Conservation (phyloP, 2,329 filamentous ascomycete species). For the Fusarium haematococcum region DNA sequence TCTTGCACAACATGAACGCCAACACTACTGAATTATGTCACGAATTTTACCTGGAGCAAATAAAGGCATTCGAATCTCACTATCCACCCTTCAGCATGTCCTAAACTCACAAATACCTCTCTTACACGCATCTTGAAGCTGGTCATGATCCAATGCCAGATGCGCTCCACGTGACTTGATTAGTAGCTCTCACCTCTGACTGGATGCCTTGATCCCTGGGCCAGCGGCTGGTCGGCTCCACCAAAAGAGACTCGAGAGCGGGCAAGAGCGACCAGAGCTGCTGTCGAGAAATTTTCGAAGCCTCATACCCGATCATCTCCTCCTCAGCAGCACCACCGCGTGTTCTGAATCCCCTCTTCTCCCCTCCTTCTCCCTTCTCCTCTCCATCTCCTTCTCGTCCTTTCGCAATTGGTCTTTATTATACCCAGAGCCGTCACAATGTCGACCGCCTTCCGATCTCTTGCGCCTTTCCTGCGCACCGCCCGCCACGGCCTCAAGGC, state of each 20-base stretch:
- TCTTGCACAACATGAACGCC: neutral
- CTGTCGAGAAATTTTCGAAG: conserved; percentile 53
- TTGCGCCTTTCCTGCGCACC: conserved; percentile 84
- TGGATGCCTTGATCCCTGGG: conserved; percentile 31
- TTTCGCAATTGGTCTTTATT: conserved; percentile 41
- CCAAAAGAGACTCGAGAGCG: conserved; percentile 27
- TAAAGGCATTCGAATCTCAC: neutral
- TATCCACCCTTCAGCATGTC: too few relatives aligned
- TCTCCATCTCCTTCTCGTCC: conserved; percentile 42
- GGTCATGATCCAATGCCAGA: neutral
- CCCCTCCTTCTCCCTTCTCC: conserved; percentile 15
- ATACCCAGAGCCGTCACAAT: conserved; percentile 64
- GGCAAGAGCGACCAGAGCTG: conserved; percentile 39
- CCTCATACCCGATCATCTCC: conserved; percentile 39
- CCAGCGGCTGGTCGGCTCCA: conserved; percentile 25
- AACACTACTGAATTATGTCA: neutral
- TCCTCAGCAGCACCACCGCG: conserved; percentile 36
- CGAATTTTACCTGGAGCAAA: neutral
- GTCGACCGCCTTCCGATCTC: conserved; percentile 82
- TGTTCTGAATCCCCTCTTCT: conserved; percentile 32
- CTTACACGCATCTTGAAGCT: neutral
- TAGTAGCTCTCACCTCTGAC: conserved; percentile 24
- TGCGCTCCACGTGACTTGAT: conserved; percentile 40
- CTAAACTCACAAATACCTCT: neutral
- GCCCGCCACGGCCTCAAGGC: conserved; percentile 79